Evolutionary conservation across 768 basidiomycete species (phyloP).

Genomic region (Hortiboletus flavorubellus): DNA sequence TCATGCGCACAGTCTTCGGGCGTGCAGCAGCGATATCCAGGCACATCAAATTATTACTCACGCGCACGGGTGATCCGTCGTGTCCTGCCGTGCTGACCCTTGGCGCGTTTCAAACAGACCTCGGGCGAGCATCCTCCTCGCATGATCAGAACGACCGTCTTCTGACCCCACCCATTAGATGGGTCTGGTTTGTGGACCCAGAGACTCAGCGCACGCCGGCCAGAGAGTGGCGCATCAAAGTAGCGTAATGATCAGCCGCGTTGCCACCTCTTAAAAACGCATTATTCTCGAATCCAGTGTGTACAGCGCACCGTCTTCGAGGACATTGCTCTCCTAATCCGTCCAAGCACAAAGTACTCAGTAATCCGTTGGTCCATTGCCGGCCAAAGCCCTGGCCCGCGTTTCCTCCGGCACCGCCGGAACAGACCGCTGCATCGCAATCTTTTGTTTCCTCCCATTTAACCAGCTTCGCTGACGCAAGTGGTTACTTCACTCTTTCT

Average conservation of each 20-base stretch:
- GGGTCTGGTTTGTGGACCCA: too few relatives aligned
- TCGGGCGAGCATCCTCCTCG: too few relatives aligned
- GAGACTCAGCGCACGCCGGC: too few relatives aligned
- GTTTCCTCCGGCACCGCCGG: background rate
- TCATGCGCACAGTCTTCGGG: too few relatives aligned
- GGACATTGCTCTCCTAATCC: background rate
- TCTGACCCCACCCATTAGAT: too few relatives aligned
- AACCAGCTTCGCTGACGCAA: background rate
- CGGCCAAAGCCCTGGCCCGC: background rate
- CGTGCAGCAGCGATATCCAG: too few relatives aligned
- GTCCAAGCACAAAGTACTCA: background rate
- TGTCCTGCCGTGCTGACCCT: too few relatives aligned
- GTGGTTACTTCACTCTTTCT: background rate
- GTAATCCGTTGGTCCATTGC: background rate
- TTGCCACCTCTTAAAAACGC: background rate
- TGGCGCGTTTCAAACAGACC: too few relatives aligned
- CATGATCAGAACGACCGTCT: too few relatives aligned
- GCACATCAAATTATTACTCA: too few relatives aligned
- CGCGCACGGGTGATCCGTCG: too few relatives aligned
- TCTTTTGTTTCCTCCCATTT: conserved; percentile 9
- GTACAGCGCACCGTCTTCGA: background rate
- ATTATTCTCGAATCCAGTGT: background rate
- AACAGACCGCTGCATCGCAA: background rate
- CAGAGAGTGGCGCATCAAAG: too few relatives aligned
- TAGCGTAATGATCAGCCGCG: background rate